Evolutionary conservation across 1,284 basidiomycete genomes (phyloP), one percentile per base, ranked within the genome.

Genomic region (Rhodotorula sp.): DNA sequence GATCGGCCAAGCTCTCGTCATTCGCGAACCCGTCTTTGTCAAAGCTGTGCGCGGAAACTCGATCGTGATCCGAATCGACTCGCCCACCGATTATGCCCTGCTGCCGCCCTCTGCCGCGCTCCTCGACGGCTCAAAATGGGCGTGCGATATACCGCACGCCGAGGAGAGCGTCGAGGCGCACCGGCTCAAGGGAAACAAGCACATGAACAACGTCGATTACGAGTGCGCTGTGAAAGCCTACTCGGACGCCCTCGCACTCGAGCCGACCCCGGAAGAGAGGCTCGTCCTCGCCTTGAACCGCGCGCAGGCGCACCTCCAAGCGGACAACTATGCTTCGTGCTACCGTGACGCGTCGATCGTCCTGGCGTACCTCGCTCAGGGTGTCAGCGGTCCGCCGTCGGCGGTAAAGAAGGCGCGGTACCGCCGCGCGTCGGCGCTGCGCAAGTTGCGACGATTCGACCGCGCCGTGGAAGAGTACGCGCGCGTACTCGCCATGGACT

Each of bases 1-100:
- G 4, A 59, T 79, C n/a, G 80, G 80, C 2, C 69, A 72, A 2
- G 64, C 80, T 46, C 66, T 82, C 44, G 78, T 77, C 29, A 77
- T 82, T 45, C 78, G 79, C n/a, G 81, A 82, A 63, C 81, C 81
- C 7, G 77, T 71, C 5, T 77, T 26, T 18, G 5, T 26, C 3
- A 62, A 70, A 14, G 71, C 37, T 8, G 12, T 77, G 10, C 54
- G 68, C 24, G 55, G 71, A 22, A 76, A 20, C 2, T 30, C 42
- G 22, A 20, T 33, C 42, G 22, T 46, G n/a, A 67, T 82, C 8
- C 79, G 79, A 14, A 71, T 81, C 55, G 80, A 81, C 80, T 60
- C 80, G 6, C 60, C 62, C 0, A 48, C 45, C 24, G 64, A 70
- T 45, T 22, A 60, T 44, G 20, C 30, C 33, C 18, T 63, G 33